Percentiles rank a stretch among this genome's conserved stretches.
Evolutionary conservation across 2,329 filamentous ascomycete genomes (phyloP).

Genomic region (Grosmannia huntii): DNA sequence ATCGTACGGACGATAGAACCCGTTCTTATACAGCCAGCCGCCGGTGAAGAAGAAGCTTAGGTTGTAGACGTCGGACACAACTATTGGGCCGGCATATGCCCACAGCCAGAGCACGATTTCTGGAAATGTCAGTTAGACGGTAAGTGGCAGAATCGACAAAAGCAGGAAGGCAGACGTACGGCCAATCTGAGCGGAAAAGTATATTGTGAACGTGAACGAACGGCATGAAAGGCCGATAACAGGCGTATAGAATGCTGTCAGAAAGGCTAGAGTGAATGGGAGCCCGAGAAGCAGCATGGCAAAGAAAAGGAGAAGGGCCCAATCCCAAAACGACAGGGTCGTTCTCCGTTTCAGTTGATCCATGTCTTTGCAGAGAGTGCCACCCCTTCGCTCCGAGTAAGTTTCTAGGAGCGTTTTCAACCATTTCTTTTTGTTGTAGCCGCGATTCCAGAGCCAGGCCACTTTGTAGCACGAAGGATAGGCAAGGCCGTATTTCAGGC

Average conservation of each 20-base stretch:
- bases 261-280: conserved; percentile 13
- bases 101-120: conserved; percentile 16
- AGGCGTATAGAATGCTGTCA: conserved; percentile 14
- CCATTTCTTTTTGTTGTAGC: conserved; percentile 16
- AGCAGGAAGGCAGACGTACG: conserved; percentile 1
- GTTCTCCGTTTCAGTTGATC: conserved; percentile 6
- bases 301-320: conserved; percentile 12
- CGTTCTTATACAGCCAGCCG: conserved; percentile 13
- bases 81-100: conserved; percentile 12
- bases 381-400: conserved; percentile 1
- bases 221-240: conserved; percentile 15
- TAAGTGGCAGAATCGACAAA: neutral
- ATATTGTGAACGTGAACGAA: conserved; percentile 14
- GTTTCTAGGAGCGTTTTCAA: conserved; percentile 11
- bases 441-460: conserved; percentile 16
- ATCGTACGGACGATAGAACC: conserved; percentile 13
- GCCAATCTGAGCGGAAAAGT: conserved; percentile 6
- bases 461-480: conserved; percentile 17
- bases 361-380: conserved; percentile 8
- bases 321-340: conserved; percentile 9
- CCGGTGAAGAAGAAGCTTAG: conserved; percentile 7
- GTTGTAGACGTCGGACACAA: neutral
- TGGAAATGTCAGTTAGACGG: neutral
- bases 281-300: conserved; percentile 12
- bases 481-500: conserved; percentile 13